Evolutionary conservation across 2,329 filamentous ascomycete genomes (phyloP).

Genomic region (Claviceps sp.): DNA sequence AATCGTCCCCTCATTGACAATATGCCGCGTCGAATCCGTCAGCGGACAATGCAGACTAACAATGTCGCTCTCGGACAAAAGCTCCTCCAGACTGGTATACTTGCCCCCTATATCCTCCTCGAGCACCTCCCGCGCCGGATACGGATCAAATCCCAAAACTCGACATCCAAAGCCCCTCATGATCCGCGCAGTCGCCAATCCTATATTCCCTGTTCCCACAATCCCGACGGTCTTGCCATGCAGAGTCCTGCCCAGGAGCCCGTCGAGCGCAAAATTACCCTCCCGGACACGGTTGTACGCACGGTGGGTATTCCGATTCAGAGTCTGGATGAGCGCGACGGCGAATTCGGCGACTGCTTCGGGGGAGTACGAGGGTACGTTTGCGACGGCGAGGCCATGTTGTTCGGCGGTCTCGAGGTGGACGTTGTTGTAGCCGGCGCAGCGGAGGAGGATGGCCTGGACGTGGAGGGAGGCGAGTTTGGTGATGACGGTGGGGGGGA

Average conservation of each 20-base stretch:
- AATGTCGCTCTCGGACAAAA: conserved; percentile 45
- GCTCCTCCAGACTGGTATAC: conserved; percentile 38
- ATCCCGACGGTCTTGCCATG: conserved; percentile 53
- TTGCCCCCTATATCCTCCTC: conserved; percentile 39
- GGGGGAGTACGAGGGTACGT: conserved; percentile 55
- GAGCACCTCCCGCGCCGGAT: conserved; percentile 25
- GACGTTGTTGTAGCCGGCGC: conserved; percentile 56
- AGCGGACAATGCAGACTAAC: conserved; percentile 55
- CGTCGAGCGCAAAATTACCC: conserved; percentile 54
- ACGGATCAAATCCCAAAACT: conserved; percentile 48
- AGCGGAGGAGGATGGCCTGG: conserved; percentile 48
- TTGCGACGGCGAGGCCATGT: conserved; percentile 47
- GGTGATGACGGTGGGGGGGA: conserved; percentile 36
- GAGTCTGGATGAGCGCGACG: conserved; percentile 51
- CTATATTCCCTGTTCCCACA: conserved; percentile 52
- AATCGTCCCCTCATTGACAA: conserved; percentile 44
- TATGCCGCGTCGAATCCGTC: conserved; percentile 42
- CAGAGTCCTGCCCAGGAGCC: conserved; percentile 47
- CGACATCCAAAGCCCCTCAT: conserved; percentile 52
- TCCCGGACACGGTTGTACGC: conserved; percentile 56
- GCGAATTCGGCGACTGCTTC: conserved; percentile 59
- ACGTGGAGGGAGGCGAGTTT: conserved; percentile 36
- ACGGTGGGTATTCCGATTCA: conserved; percentile 54
- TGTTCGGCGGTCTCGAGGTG: conserved; percentile 41
- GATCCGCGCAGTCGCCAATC: conserved; percentile 46